Evolutionary conservation across 176 grass and related monocot genomes (phyloP).

Genomic region (Zizania latifolia): DNA sequence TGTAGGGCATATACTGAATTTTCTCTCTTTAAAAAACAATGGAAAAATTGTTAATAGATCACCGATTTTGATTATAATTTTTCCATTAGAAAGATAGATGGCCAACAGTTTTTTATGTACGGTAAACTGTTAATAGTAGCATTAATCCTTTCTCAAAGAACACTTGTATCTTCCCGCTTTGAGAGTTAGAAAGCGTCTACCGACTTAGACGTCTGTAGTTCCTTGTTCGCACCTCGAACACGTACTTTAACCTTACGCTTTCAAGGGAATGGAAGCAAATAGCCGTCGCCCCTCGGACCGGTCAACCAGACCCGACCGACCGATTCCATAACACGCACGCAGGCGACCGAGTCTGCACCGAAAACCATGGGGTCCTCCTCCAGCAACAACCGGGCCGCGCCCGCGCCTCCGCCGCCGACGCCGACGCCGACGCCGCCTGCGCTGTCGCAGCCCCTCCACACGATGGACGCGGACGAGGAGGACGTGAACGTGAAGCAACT

Average conservation of each 20-base stretch:
- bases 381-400: conserved; percentile 15
- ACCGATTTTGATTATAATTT: too few species aligned
- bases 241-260: neutral
- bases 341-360: neutral
- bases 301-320: neutral
- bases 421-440: conserved; percentile 6
- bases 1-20: too few species aligned
- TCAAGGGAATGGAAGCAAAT: neutral
- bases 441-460: conserved; percentile 35
- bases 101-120: too few species aligned
- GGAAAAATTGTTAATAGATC: too few species aligned
- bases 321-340: neutral
- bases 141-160: neutral
- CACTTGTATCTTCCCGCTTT: neutral
- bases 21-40: too few species aligned
- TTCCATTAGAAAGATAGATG: too few species aligned
- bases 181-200: neutral
- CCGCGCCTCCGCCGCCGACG: neutral
- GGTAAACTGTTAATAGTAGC: too few species aligned
- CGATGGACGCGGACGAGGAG: conserved; percentile 63
- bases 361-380: conserved; percentile 41
- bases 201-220: neutral
- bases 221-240: neutral
- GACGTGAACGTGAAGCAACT: conserved; percentile 92
- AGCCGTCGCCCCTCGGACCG: rapidly evolving